Evolutionary conservation across 176 grass and related monocot genomes (phyloP), one percentile per base, ranked within the genome.

Genomic region (Oryza brachyantha): DNA sequence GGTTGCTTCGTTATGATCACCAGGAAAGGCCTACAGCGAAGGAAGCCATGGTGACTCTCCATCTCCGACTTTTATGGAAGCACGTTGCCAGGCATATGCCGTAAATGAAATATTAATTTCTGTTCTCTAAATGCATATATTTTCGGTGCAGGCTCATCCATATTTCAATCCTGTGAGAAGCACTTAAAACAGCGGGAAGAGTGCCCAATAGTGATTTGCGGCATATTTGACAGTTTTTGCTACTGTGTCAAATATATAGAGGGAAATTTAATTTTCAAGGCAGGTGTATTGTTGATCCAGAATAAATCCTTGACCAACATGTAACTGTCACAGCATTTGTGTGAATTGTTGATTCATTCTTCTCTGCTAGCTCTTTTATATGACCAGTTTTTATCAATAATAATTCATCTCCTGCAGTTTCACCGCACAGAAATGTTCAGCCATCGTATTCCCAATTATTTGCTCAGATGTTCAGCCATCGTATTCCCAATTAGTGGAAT

Each of bases 11-110:
- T 6, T 99, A 88, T 21, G 92, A 99, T 72, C 96, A 99, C 71
- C 90, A 93, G n/a, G 92, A 99, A 89, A 89, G 96, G 80, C 88
- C 75, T 74, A 95, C 96, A 78, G 88, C 92, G 54, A 99, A 95
- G 81, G 92, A 95, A 83, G 88, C 90, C 27, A 99, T 99, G 92
- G 90, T 95, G 87, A 31, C 38, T 54, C 3, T 27, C 25, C 6
- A 38, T 31, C 9, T 34, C 36, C 3, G 27, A 50, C 7, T 42
- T 42, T 66, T 70, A 76, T 68, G 11, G 73, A 90, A 61, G 2
- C 46, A 34, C 64, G 40, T 66, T 65, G 26, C 12, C 31, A 5
- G 22, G 77, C 61, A n/a, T 52, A 39, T 0, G 14, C 5, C 6
- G 69, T 79, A 13, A 61, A 54, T 29, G 13, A 68, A 11, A 29